Evolutionary conservation across 805 yeast species (phyloP).

Genomic region (Metschnikowia gruessii): DNA sequence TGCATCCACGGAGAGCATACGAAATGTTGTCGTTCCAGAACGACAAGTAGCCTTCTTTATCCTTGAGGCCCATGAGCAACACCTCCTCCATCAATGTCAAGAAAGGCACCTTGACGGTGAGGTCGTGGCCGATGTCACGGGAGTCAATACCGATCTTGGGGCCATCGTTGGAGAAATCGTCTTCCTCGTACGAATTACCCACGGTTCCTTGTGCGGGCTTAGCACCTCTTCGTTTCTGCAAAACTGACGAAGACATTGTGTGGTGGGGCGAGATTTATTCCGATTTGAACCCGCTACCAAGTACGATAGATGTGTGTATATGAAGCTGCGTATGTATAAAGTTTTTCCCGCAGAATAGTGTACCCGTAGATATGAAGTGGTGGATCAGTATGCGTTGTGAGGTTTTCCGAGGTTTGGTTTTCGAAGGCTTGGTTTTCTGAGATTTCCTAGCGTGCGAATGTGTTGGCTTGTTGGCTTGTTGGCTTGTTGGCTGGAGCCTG

Average conservation of each 20-base stretch:
- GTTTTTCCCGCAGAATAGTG: background rate
- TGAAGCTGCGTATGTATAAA: background rate
- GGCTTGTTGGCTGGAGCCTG: background rate
- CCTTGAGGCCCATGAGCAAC: slow-evolving; percentile 86
- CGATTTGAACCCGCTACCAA: no score
- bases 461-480: slow-evolving; percentile 1
- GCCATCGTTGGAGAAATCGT: slow-evolving; percentile 22
- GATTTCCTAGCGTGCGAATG: slow-evolving; percentile 3
- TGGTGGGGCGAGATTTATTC: background rate
- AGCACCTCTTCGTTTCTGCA: slow-evolving; percentile 73
- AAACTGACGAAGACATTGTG: slow-evolving; percentile 43
- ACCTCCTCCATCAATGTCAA: slow-evolving; percentile 97
- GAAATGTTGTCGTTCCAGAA: slow-evolving; percentile 99
- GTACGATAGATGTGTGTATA: no score
- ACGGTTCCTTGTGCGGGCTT: slow-evolving; percentile 11
- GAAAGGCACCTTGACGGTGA: slow-evolving; percentile 53
- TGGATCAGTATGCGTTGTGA: background rate
- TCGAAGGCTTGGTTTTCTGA: background rate
- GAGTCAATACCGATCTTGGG: slow-evolving; percentile 85
- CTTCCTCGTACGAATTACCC: slow-evolving; percentile 25
- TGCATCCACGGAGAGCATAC: slow-evolving; percentile 93
- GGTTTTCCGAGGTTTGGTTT: no score
- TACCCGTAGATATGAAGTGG: no score
- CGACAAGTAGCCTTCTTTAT: slow-evolving; percentile 91
- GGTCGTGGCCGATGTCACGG: slow-evolving; percentile 49